Evolutionary conservation across 2,329 filamentous ascomycete genomes (phyloP).

Genomic region (Talaromyces amestolkiae): DNA sequence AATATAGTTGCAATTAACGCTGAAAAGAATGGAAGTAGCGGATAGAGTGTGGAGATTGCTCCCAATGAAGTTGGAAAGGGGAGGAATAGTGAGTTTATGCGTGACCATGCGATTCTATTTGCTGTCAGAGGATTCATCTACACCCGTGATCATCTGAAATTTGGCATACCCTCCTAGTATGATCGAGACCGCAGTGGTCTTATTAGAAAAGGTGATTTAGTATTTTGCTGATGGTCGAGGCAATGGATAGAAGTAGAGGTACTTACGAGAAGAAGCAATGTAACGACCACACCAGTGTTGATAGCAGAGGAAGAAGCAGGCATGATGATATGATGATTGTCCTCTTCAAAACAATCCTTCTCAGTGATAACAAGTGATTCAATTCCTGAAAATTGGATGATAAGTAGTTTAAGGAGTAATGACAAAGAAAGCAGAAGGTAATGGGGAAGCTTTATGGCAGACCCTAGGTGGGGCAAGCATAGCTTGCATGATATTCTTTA

Average conservation of each 20-base stretch:
- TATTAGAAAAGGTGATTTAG: neutral
- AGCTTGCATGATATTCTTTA: neutral
- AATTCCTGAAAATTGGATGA: neutral
- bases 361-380: neutral
- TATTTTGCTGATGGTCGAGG: conserved; percentile 51
- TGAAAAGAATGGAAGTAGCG: conserved; percentile 7
- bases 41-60: conserved; percentile 25
- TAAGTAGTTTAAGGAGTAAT: neutral
- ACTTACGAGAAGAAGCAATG: conserved; percentile 22
- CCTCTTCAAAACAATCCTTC: neutral
- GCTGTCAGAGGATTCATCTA: neutral
- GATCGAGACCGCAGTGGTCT: conserved; percentile 16
- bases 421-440: neutral
- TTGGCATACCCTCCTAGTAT: conserved; percentile 25
- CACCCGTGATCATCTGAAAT: neutral
- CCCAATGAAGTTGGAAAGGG: conserved; percentile 29
- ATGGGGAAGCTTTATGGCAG: neutral
- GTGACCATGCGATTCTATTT: conserved; percentile 30
- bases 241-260: conserved; percentile 67
- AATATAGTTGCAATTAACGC: neutral
- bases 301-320: conserved; percentile 3
- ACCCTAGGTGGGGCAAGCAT: conserved; percentile 11
- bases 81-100: conserved; percentile 25
- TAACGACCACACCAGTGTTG: conserved; percentile 10
- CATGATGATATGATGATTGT: neutral